A percentile compares a stretch with the other conserved stretches of the same genome.
These are phyloP conservation scores for Phaeosphaeriaceae sp. DNA, from an alignment of 2,329 filamentous ascomycete genomes.

Conservation along the genomic window DNA sequence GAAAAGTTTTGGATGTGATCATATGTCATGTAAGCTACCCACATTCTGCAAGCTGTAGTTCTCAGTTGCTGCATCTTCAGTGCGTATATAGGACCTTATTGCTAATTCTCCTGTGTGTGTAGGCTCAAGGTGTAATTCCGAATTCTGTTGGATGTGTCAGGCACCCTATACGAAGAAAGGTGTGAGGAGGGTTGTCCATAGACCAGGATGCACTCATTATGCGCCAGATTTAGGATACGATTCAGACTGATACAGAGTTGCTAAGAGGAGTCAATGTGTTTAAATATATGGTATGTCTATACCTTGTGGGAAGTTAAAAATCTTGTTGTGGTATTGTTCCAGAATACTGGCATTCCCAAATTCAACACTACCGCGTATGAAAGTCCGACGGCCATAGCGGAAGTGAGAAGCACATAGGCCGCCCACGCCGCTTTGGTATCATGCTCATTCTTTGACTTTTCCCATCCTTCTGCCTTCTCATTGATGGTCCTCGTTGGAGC, in stretches of 20 bases:
- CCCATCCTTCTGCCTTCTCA: constrained; percentile 15
- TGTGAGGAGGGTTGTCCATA: constrained; percentile 8
- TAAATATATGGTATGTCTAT: too few relatives aligned
- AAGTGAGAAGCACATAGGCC: constrained; percentile 8
- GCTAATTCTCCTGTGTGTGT: not conserved
- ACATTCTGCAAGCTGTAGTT: too few relatives aligned
- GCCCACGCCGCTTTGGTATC: constrained; percentile 1
- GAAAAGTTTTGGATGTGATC: constrained; percentile 52
- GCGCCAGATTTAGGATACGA: not conserved
- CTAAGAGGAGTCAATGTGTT: too few relatives aligned
- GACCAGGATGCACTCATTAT: constrained; percentile 5
- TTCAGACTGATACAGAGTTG: not conserved
- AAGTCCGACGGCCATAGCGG: constrained; percentile 1
- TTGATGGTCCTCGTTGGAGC: constrained; percentile 19
- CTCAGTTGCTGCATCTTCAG: too few relatives aligned
- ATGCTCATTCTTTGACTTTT: constrained; percentile 2
- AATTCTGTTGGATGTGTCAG: constrained; percentile 52
- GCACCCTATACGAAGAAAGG: constrained; percentile 27
- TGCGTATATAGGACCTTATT: not conserved
- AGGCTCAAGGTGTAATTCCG: constrained; percentile 45
- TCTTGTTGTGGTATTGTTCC: not conserved
- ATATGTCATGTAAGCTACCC: constrained; percentile 43
- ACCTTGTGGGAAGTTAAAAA: not conserved
- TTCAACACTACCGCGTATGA: constrained; percentile 5
- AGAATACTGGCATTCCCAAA: not conserved